phyloP scores from a whole-genome alignment of 2,329 filamentous ascomycete genomes.

The Decorospora gaudefroyi region DNA sequence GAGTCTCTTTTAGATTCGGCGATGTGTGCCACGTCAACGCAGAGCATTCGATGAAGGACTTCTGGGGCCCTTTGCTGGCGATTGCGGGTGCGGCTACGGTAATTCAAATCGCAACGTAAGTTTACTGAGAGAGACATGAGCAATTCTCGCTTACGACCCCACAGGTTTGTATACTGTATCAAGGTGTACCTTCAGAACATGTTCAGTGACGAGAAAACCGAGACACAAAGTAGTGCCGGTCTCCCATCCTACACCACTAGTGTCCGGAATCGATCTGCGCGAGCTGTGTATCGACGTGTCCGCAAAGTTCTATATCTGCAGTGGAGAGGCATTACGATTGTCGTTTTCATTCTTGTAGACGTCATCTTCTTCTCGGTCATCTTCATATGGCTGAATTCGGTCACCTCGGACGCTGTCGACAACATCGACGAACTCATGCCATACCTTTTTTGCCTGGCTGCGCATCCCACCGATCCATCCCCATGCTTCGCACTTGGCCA shows the following conservation, averaged over 20 bases:
- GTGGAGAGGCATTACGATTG: slow-evolving; percentile 90
- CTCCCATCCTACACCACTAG: slow-evolving; percentile 72
- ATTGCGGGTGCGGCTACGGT: slow-evolving; percentile 77
- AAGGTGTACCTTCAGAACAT: slow-evolving; percentile 90
- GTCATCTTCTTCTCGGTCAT: slow-evolving; percentile 92
- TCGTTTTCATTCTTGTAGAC: slow-evolving; percentile 85
- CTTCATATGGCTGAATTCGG: slow-evolving; percentile 77
- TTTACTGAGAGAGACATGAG: slow-evolving; percentile 12
- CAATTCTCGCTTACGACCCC: slow-evolving; percentile 15
- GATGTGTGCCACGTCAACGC: slow-evolving; percentile 94
- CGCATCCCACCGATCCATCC: slow-evolving; percentile 62
- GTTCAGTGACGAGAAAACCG: slow-evolving; percentile 70
- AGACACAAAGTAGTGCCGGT: slow-evolving; percentile 64
- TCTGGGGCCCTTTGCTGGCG: slow-evolving; percentile 86
- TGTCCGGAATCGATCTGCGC: slow-evolving; percentile 76
- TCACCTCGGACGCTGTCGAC: slow-evolving; percentile 62
- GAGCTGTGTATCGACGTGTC: slow-evolving; percentile 85
- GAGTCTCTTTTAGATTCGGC: slow-evolving; percentile 93
- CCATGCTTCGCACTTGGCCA: slow-evolving; percentile 66
- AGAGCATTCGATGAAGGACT: slow-evolving; percentile 75
- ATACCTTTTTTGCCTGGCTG: slow-evolving; percentile 75
- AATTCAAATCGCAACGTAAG: slow-evolving; percentile 82
- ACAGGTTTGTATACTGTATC: slow-evolving; percentile 74
- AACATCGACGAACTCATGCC: slow-evolving; percentile 60
- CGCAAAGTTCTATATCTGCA: slow-evolving; percentile 86